Percentiles rank a stretch among this genome's conserved stretches.
These are phyloP conservation scores for Apodospora peruviana DNA, from an alignment of 495 filamentous ascomycete genomes.

Conservation along the genomic window DNA sequence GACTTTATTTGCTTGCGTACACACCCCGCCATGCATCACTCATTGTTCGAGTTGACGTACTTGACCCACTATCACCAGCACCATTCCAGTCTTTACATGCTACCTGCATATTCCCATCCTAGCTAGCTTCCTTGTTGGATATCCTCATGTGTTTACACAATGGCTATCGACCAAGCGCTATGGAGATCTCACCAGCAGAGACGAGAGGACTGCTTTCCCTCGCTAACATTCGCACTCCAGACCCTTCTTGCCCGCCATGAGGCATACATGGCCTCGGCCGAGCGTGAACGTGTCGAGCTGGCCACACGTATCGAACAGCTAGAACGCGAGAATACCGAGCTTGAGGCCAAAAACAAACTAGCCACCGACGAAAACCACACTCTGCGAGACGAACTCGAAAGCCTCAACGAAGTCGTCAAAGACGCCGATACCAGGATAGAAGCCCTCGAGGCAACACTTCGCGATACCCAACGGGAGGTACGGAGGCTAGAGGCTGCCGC, in stretches of 20 bases:
- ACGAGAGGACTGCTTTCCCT: conserved; percentile 12
- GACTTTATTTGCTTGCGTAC: too few relatives aligned
- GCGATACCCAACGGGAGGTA: conserved; percentile 70
- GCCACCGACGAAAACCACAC: conserved; percentile 73
- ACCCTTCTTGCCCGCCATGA: conserved; percentile 88
- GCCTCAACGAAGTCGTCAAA: conserved; percentile 64
- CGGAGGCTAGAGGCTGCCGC: conserved; percentile 67
- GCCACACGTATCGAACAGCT: conserved; percentile 64
- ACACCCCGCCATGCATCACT: too few relatives aligned
- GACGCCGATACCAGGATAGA: conserved; percentile 72
- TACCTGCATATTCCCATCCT: too few relatives aligned
- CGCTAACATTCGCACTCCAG: conserved; percentile 58
- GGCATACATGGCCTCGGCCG: conserved; percentile 83
- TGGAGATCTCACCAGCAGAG: conserved; percentile 7
- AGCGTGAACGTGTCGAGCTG: conserved; percentile 70
- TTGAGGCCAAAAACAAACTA: conserved; percentile 67
- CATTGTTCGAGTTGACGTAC: too few relatives aligned
- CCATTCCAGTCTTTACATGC: neutral
- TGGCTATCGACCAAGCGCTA: conserved; percentile 5
- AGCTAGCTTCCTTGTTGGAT: too few relatives aligned
- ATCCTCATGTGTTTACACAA: conserved; percentile 1
- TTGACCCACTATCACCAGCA: neutral
- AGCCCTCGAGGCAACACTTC: conserved; percentile 63
- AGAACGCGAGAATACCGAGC: conserved; percentile 67
- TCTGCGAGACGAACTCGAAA: conserved; percentile 76